These are phyloP conservation scores for Takakia lepidozioides DNA, from an alignment of 225 moss, liverwort and hornwort genomes.

Conservation along the genomic window DNA sequence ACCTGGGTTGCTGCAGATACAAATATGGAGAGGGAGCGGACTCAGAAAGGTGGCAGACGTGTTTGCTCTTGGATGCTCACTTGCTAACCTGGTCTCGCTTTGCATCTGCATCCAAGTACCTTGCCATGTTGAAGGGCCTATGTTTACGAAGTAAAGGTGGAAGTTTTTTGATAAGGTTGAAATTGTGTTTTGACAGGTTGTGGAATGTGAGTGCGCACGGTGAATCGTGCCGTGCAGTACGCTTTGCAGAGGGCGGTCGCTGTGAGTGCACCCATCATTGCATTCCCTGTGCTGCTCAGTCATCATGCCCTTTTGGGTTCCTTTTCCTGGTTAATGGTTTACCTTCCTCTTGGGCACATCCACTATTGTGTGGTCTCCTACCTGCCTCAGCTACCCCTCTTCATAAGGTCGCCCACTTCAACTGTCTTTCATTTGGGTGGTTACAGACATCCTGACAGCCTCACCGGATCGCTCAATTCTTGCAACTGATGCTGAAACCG, in stretches of 20 bases:
- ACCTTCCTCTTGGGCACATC: too few relatives aligned
- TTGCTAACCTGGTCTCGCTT: too few relatives aligned
- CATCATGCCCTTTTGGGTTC: background rate
- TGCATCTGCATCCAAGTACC: too few relatives aligned
- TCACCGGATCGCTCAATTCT: slow-evolving; percentile 78
- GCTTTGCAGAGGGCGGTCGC: slow-evolving; percentile 75
- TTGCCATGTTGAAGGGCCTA: too few relatives aligned
- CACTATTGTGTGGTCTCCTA: too few relatives aligned
- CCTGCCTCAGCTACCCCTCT: background rate
- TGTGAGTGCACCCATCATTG: slow-evolving; percentile 12
- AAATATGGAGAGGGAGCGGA: slow-evolving; percentile 40
- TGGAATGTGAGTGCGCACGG: slow-evolving; percentile 63
- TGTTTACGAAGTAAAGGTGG: background rate
- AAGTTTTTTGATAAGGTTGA: background rate
- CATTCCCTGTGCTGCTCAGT: background rate
- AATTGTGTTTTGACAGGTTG: slow-evolving; percentile 18
- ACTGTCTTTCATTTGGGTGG: background rate
- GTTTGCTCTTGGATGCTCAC: too few relatives aligned
- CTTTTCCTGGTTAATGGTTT: too few relatives aligned
- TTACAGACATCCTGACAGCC: slow-evolving; percentile 44
- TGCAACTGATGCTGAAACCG: slow-evolving; percentile 76
- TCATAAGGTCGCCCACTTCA: background rate
- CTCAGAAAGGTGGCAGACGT: slow-evolving; percentile 10
- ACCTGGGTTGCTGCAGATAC: slow-evolving; percentile 18
- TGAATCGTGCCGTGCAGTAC: slow-evolving; percentile 83